Base-by-base conservation (phyloP, 805 yeast genomes). In the Nakazawaea anatomiae region DNA sequence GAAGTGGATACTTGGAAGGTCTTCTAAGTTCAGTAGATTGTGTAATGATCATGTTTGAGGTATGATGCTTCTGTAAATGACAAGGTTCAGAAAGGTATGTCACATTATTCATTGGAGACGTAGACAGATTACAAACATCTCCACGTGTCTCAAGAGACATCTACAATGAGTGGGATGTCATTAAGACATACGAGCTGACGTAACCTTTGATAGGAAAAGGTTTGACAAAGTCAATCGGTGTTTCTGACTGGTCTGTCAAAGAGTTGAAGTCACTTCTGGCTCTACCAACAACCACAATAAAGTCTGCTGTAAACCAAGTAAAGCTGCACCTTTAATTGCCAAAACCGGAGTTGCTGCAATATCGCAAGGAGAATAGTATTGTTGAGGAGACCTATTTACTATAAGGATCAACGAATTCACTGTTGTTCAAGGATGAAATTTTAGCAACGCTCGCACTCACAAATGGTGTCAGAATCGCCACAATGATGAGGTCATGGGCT, bases 311-410 rank as follows among this genome's bases (percentile, higher is more conserved):
- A 41, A 80, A 84, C 68, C 96, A 89, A 72, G 74, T 87, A 53
- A 96, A 89, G 70, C 68, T 81, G 39, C 95, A 88, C 66, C 89
- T 90, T 44, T 75, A 75, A 54, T 72, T 85, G 52, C 87, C 87
- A 44, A 92, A 87, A 64, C 71, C 66, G 6, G 83, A 82, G 56
- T 72, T 87, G 54, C 61, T 77, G 32, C 75, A 76, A 32, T 85
- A 62, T 64, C 74, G 82, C 61, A 68, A 72, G 48, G 62, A 68
- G 30, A 72, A 86, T 56, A 77, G 72, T 55, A 83, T 85, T 55
- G 65, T 72, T 32, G 67, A 85, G 44, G 87, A 85, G 64, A 94
- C 94, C 9, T 89, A 87, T 69, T 83, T 89, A 35, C 95, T 96
- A 31, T 71, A 88, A 58, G 92, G 90, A 11, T 76, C 85, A 27